Evolutionary conservation across 2,329 filamentous ascomycete genomes (phyloP).

Genomic region (Penicillium decumbens): DNA sequence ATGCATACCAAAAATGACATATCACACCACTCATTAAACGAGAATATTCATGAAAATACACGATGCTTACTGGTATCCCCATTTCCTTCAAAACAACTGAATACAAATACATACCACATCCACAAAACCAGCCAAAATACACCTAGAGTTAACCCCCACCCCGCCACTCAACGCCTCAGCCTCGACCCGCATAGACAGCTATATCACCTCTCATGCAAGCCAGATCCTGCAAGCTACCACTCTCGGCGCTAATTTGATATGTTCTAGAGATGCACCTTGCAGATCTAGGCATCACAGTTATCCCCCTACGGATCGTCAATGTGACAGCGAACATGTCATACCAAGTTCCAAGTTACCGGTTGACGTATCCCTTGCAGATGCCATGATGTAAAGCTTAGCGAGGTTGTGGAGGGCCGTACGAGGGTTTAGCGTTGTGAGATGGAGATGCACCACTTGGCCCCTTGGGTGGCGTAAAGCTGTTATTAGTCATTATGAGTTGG

Average conservation of each 20-base stretch:
- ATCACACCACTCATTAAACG: neutral
- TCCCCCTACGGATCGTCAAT: neutral
- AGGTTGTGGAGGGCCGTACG: conserved; percentile 4
- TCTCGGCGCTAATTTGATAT: neutral
- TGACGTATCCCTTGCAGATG: conserved; percentile 11
- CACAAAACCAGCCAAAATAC: neutral
- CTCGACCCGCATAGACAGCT: conserved; percentile 1
- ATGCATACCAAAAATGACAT: neutral
- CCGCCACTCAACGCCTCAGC: neutral
- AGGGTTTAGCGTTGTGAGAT: neutral
- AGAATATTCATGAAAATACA: neutral
- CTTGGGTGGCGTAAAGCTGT: neutral
- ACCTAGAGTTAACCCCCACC: neutral
- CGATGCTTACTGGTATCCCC: neutral
- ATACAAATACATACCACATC: neutral
- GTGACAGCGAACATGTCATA: neutral
- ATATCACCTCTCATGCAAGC: conserved; percentile 3
- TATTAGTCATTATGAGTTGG: neutral
- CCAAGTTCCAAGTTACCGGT: neutral
- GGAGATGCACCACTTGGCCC: conserved; percentile 7
- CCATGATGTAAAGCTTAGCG: neutral
- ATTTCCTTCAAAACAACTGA: neutral
- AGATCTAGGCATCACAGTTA: neutral
- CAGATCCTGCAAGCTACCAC: neutral
- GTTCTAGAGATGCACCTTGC: neutral